A percentile compares a stretch with the other conserved stretches of the same genome.
Conservation (phyloP, 2,329 filamentous ascomycete species). For the Balansia obtecta region DNA sequence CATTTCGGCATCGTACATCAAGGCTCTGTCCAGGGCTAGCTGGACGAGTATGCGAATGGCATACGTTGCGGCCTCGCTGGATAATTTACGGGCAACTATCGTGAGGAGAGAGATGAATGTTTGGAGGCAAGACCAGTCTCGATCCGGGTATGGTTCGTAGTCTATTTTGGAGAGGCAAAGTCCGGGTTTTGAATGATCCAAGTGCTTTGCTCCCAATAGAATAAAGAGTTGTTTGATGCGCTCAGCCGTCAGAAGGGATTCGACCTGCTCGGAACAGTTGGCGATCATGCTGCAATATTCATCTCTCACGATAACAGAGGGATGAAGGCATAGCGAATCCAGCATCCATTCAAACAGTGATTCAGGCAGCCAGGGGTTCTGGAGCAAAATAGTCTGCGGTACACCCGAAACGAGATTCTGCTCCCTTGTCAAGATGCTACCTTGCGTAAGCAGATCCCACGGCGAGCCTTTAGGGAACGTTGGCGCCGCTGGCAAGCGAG, state of each 20-base stretch:
- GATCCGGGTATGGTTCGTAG: slow-evolving; percentile 20
- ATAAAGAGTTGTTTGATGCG: slow-evolving; percentile 41
- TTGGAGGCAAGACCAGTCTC: slow-evolving; percentile 33
- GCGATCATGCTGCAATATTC: slow-evolving; percentile 48
- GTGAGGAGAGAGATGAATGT: slow-evolving; percentile 31
- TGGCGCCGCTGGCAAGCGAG: slow-evolving; percentile 14
- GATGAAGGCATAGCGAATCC: slow-evolving; percentile 43
- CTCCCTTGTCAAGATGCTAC: slow-evolving; percentile 31
- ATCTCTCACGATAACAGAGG: slow-evolving; percentile 39
- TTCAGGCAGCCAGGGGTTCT: slow-evolving; percentile 37
- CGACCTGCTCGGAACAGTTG: slow-evolving; percentile 29
- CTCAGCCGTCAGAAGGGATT: slow-evolving; percentile 31
- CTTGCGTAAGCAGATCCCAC: slow-evolving; percentile 37
- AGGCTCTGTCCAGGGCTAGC: slow-evolving; percentile 40
- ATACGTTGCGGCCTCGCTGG: slow-evolving; percentile 22
- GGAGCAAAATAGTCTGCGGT: slow-evolving; percentile 35
- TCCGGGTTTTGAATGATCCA: slow-evolving; percentile 26
- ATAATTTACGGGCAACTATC: slow-evolving; percentile 24
- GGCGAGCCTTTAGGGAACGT: slow-evolving; percentile 22
- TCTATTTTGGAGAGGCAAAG: slow-evolving; percentile 12
- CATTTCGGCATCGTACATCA: slow-evolving; percentile 31
- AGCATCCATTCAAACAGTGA: slow-evolving; percentile 56
- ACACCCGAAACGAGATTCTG: slow-evolving; percentile 52
- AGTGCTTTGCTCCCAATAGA: slow-evolving; percentile 37
- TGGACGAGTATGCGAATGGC: slow-evolving; percentile 37